Base-by-base conservation (phyloP, 2,329 filamentous ascomycete species). In the Paecilomyces fulvus region DNA sequence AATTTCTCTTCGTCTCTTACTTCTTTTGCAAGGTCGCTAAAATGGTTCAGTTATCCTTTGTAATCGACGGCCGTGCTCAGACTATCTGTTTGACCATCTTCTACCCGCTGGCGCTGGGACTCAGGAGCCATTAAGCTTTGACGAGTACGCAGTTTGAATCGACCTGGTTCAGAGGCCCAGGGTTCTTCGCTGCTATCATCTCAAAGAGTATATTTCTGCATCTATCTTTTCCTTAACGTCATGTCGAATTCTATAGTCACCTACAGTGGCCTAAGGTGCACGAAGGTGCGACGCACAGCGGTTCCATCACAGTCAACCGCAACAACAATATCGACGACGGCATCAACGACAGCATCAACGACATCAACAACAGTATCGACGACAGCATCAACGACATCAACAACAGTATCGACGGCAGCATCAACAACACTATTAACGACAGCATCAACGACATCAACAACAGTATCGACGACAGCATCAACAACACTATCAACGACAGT, bases 171-270 rank as follows among this genome's bases (percentile, higher is more conserved):
- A 43, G 37, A 17, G 37, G 37, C 14, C 17, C 37, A 43, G 3
- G 7, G 17, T 28, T 43, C n/a, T 43, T 43, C 14, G 37, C 17
- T 20, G 6, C 37, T 17, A 17, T 4, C 37, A 7, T 17, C 37
- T 43, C 1, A 3, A 43, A 8, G 37, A 1, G n/a, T 43, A 3
- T 43, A 43, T 43, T 20, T 14, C 37, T 43, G 14, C 6, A 8
- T 17, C 3, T 17, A 17, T 43, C 60, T 60, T 49, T 59, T 58
- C 63, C 63, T 59, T 53, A 58, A 55, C 61, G 63, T 63, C 23
- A 68, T 69, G 64, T 59, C 64, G 52, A 60, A 57, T 50, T 64
- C 61, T 3, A 58, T 66, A 30, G 58, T 63, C 52, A 61, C 62
- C 20, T 58, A 61, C 52, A 62, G 63, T 43, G 63, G 64, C 37